Conservation (phyloP, 257 asterid genomes). For the Gentiana straminea region DNA sequence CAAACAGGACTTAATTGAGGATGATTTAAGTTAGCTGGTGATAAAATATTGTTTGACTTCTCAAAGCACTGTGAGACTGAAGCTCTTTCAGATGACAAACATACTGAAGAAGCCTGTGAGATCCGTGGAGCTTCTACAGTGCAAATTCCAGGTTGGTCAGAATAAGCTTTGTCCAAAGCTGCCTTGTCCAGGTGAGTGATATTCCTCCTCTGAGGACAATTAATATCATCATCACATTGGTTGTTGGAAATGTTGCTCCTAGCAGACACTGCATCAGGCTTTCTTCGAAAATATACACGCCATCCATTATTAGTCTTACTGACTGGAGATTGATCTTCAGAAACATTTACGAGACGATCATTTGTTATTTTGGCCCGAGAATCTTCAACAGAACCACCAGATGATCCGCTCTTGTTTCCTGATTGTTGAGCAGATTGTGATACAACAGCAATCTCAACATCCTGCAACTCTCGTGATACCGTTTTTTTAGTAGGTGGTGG, state of each 20-base stretch:
- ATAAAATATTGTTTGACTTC: conserved; percentile 17
- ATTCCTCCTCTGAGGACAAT: conserved; percentile 19
- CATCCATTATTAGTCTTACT: conserved; percentile 36
- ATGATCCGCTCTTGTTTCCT: conserved; percentile 16
- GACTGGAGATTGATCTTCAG: conserved; percentile 20
- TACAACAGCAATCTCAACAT: conserved; percentile 21
- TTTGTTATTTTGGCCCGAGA: conserved; percentile 35
- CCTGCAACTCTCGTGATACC: conserved; percentile 15
- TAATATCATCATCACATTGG: conserved; percentile 14
- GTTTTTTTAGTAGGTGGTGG: conserved; percentile 21
- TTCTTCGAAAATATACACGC: conserved; percentile 71
- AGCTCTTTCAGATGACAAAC: conserved; percentile 31
- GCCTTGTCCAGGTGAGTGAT: conserved; percentile 21
- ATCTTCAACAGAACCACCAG: conserved; percentile 21
- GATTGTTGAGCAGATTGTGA: conserved; percentile 27
- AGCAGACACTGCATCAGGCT: conserved; percentile 40
- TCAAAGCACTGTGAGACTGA: conserved; percentile 32
- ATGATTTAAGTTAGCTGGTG: conserved; percentile 22
- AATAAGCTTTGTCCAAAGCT: conserved; percentile 19
- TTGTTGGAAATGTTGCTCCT: conserved; percentile 20
- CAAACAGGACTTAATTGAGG: conserved; percentile 20
- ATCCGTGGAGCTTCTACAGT: conserved; percentile 27
- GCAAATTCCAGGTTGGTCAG: conserved; percentile 22
- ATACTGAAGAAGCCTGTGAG: conserved; percentile 25
- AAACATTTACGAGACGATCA: conserved; percentile 19